Base-by-base conservation (phyloP, 2,329 filamentous ascomycete genomes). In the Hypoxylon sp. region DNA sequence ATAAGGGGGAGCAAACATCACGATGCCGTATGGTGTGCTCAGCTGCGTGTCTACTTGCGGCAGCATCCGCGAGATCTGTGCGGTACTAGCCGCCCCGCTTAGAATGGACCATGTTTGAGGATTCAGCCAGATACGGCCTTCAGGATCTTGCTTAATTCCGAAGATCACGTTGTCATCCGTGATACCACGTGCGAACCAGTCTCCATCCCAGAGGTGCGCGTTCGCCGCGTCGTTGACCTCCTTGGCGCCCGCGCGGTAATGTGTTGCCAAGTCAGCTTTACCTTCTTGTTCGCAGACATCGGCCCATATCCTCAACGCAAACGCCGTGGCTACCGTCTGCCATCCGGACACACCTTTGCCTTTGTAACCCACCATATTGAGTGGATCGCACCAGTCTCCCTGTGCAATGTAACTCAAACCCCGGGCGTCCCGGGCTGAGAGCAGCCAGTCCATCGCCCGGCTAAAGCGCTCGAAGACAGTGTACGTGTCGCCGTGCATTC, bases 341-440 rank as follows among this genome's bases (percentile, higher is more conserved):
- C 85, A 88, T 19, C 84, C 85, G 0, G 85, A 87, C 1, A 88
- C 85, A 23, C 85, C 85, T 56, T 81, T 80, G 39, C 85, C 85
- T 73, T 86, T 86, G 72, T 84, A 85, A 3, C 85, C 85, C n/a
- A 86, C 85, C 85, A 88, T 88, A 74, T 88, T 88, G 82, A 87
- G 85, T 2, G 85, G 85, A 65, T 87, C 85, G 68, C 85, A 88
- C 85, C 85, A 88, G 73, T 88, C 85, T 34, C 85, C 85, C 73
- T 87, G 85, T 0, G 84, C 84, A 67, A 87, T 87, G 76, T 83
- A 87, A 72, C 83, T 86, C 5, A 88, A 78, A 0, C 85, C 85
- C 2, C 84, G 82, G 21, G 80, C 73, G 66, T 88, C 85, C 53
- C 85, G 83, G 1, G 83, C 78, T 2, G 74, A 70, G 5, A 87